phyloP scores from a whole-genome alignment of 495 filamentous ascomycete genomes.

The Penicillium psychrofluorescens region DNA sequence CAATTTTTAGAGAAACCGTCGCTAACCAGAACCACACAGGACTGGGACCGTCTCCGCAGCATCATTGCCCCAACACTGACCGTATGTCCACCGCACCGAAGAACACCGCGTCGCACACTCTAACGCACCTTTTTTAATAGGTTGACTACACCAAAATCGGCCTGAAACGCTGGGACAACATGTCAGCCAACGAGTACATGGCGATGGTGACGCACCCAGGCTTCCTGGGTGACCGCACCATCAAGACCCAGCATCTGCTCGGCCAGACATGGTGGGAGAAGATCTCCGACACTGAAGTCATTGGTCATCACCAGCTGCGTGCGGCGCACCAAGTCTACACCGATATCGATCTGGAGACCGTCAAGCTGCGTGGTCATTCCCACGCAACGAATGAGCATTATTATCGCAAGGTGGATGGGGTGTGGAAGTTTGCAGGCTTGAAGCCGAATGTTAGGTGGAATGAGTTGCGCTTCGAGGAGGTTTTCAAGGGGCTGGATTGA shows the following conservation, averaged over 20 bases:
- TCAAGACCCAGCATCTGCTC: conserved; percentile 74
- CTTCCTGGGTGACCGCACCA: conserved; percentile 62
- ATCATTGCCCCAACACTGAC: conserved; percentile 67
- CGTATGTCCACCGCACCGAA: conserved; percentile 16
- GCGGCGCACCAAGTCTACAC: conserved; percentile 55
- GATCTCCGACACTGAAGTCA: conserved; percentile 56
- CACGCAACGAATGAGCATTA: conserved; percentile 67
- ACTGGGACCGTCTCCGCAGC: conserved; percentile 64
- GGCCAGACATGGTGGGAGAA: conserved; percentile 67
- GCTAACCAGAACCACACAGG: conserved; percentile 22
- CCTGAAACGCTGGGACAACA: conserved; percentile 62
- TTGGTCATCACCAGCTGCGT: conserved; percentile 70
- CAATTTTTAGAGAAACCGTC: neutral
- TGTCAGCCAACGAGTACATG: conserved; percentile 66
- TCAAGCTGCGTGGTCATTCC: conserved; percentile 45
- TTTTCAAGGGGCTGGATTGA: conserved; percentile 26
- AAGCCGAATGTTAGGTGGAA: conserved; percentile 63
- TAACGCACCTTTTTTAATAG: conserved; percentile 13
- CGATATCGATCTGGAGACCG: conserved; percentile 13
- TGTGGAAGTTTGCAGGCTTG: conserved; percentile 79
- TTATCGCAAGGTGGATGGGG: conserved; percentile 66
- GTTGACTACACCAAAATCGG: conserved; percentile 73
- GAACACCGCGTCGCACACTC: neutral
- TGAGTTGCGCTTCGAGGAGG: conserved; percentile 59
- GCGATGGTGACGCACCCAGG: conserved; percentile 57